These are phyloP conservation scores for Geotrichum klebahnii DNA, from an alignment of 1,139 yeast genomes.

Conservation along the genomic window DNA sequence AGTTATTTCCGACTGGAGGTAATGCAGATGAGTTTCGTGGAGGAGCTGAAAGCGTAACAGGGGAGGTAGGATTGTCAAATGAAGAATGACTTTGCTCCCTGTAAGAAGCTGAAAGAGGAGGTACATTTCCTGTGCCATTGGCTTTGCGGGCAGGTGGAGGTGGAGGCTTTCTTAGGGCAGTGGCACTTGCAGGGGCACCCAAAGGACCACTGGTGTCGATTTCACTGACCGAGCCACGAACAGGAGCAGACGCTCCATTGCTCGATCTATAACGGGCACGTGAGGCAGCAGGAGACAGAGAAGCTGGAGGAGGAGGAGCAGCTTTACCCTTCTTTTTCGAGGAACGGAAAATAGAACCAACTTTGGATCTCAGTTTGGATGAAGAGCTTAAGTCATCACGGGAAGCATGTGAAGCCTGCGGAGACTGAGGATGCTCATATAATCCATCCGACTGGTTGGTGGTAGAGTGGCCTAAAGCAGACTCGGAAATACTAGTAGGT, in stretches of 20 bases:
- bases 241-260: not conserved
- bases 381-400: conserved; percentile 19
- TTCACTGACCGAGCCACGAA: conserved; percentile 4
- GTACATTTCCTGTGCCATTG: conserved; percentile 23
- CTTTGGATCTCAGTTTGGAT: conserved; percentile 60
- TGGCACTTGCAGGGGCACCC: not conserved
- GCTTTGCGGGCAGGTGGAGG: conserved; percentile 73
- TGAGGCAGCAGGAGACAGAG: conserved; percentile 11
- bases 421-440: conserved; percentile 7
- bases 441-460: conserved; percentile 17
- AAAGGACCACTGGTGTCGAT: conserved; percentile 4
- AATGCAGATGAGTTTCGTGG: conserved; percentile 5
- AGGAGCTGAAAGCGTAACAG: conserved; percentile 17
- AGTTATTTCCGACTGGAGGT: not conserved
- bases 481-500: conserved; percentile 16
- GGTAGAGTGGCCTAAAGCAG: conserved; percentile 18
- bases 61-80: conserved; percentile 13
- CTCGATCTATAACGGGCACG: conserved; percentile 6
- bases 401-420: conserved; percentile 24
- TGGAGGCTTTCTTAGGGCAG: conserved; percentile 41
- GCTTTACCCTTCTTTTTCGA: conserved; percentile 42
- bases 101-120: conserved; percentile 9
- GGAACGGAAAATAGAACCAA: conserved; percentile 79
- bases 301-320: not conserved
- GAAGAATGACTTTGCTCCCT: conserved; percentile 4